Conservation (phyloP, 2,329 filamentous ascomycete genomes). For the Diaporthe amygdali region DNA sequence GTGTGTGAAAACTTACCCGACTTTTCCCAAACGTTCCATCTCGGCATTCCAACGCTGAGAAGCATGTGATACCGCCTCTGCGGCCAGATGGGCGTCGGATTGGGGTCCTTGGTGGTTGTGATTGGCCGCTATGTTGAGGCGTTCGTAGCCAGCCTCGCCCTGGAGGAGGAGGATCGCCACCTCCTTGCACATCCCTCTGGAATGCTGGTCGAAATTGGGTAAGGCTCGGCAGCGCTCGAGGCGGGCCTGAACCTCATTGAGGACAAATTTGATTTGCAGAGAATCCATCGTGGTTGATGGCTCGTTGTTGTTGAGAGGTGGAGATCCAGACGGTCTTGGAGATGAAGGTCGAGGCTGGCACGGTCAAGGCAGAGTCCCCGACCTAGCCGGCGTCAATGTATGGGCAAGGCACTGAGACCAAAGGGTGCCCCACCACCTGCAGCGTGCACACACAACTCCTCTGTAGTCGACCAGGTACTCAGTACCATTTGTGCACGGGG, state of each 20-base stretch:
- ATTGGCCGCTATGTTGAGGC: neutral
- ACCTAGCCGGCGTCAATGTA: neutral
- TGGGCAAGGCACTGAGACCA: neutral
- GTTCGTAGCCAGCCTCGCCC: neutral
- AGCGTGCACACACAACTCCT: no score
- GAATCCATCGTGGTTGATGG: neutral
- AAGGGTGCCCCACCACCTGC: no score
- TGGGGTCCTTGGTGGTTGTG: neutral
- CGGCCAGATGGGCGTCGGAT: neutral
- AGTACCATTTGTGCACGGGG: no score
- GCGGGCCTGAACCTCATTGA: neutral
- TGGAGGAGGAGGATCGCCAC: neutral
- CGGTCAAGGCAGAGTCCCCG: neutral
- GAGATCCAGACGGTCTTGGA: rapidly evolving
- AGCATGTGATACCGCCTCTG: neutral
- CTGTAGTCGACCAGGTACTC: no score
- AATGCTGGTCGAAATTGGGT: neutral
- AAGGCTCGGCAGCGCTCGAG: neutral
- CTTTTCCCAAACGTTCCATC: no score
- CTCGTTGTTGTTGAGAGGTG: neutral
- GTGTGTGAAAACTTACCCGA: neutral
- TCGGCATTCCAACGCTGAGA: neutral
- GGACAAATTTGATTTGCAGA: neutral
- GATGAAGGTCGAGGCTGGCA: no score
- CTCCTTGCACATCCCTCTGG: no score